Base-by-base conservation (phyloP, 75 land plant genomes). In the Pinus tabuliformis region DNA sequence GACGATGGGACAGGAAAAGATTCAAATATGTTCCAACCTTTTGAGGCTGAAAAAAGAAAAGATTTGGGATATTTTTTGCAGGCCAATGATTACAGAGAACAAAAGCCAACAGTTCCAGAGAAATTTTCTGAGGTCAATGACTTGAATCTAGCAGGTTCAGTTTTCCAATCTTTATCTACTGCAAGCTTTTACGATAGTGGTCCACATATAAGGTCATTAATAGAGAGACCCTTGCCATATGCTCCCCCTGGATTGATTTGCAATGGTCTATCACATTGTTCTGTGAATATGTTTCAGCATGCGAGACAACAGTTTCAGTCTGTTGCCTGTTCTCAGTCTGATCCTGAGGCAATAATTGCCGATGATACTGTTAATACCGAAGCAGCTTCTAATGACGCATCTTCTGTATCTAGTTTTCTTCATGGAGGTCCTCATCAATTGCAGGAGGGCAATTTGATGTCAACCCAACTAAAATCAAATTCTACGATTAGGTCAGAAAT, bases 341-440 rank as follows among this genome's bases (percentile, higher is more conserved):
- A 66, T 66, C 49, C 49, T 6, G 21, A 66, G 70, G 21, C 20
- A 39, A 66, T 66, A 3, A 7, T 16, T 39, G 39, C 26, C 18
- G 49, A 66, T 66, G 70, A 66, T 39, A 66, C 14, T 16, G 17
- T 39, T 39, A 45, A 66, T 9, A 66, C 45, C 7, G 49, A 66
- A 20, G 11, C 70, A 66, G 39, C 22, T 37, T 66, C 70, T 66
- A 36, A 18, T 66, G 70, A 66, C 11, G 45, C 70, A 66, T 66
- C 70, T 42, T 37, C 18, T 36, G 45, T 45, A 0, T 21, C 70
- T 7, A 39, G 2, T 49, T 37, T 66, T 66, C 70, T 39, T 18
- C 70, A 39, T 39, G 70, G 70, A 39, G 16, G 49, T 18, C 18
- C 45, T 39, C 20, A 36, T 66, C 49, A 66, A 39, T 66, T 39